Evolutionary conservation across 306 rosid genomes (phyloP).

Genomic region (Cajanus cajan): DNA sequence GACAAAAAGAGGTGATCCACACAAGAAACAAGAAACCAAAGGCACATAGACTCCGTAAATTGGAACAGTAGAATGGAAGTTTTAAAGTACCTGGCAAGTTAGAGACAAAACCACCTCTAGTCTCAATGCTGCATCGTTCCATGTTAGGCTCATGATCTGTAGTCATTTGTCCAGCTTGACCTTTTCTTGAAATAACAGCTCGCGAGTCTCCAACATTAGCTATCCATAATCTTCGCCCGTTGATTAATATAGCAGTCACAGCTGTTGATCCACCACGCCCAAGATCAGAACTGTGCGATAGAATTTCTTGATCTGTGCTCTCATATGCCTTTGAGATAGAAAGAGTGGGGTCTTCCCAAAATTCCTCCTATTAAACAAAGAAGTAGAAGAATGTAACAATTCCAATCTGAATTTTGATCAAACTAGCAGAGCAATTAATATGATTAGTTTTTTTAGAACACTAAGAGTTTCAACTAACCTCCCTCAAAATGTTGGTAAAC

Average conservation of each 20-base stretch:
- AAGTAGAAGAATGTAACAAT: slow-evolving; percentile 22
- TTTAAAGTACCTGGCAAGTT: slow-evolving; percentile 80
- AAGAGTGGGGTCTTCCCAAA: slow-evolving; percentile 75
- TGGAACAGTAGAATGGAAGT: slow-evolving; percentile 13
- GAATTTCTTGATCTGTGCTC: slow-evolving; percentile 86
- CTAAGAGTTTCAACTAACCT: slow-evolving; percentile 50
- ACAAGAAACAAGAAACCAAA: slow-evolving; percentile 12
- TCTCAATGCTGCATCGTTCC: slow-evolving; percentile 80
- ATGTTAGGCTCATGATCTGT: slow-evolving; percentile 86
- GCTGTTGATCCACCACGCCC: slow-evolving; percentile 98
- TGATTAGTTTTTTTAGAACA: not conserved
- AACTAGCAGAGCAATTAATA: slow-evolving; percentile 9
- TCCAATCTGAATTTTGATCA: not conserved
- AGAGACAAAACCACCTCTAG: slow-evolving; percentile 93
- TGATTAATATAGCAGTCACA: slow-evolving; percentile 84
- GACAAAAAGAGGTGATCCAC: not conserved
- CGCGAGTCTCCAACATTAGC: slow-evolving; percentile 97
- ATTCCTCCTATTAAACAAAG: slow-evolving; percentile 63
- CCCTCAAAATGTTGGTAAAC: slow-evolving; percentile 71
- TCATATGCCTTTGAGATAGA: slow-evolving; percentile 86
- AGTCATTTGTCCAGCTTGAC: slow-evolving; percentile 81
- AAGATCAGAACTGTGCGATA: slow-evolving; percentile 84
- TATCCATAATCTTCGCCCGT: slow-evolving; percentile 62
- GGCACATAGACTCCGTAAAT: not conserved
- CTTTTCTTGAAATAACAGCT: slow-evolving; percentile 80